Conservation (phyloP, 78 protist genomes). For the Dictyostelium firmibasis region DNA sequence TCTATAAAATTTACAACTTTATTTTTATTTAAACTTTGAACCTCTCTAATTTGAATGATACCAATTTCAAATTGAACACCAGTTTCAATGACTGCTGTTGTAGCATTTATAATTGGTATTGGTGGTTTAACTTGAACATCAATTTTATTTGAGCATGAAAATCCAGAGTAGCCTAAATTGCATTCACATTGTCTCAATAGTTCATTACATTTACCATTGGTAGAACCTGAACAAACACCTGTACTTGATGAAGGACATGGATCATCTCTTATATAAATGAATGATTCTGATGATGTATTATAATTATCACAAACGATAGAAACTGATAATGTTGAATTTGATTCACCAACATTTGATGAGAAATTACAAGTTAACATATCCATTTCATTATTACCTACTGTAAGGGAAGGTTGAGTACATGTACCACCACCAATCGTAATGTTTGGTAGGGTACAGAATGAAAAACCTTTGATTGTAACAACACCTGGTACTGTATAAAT, state of each 20-base stretch:
- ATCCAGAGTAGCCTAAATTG: not conserved
- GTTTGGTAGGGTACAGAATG: not conserved
- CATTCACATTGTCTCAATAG: not conserved
- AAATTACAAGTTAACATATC: not conserved
- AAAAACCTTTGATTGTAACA: not conserved
- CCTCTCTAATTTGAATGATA: not conserved
- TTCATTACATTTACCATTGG: not conserved
- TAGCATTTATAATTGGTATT: not conserved
- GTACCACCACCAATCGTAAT: not conserved
- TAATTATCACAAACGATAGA: not conserved
- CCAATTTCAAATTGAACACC: constrained; percentile 7
- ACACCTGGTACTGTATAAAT: not conserved
- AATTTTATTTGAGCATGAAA: not conserved
- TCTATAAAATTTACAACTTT: not conserved
- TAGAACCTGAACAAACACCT: not conserved
- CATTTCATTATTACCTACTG: not conserved
- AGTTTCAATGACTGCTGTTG: not conserved
- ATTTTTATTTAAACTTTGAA: not conserved
- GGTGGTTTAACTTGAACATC: not conserved
- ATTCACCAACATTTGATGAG: not conserved
- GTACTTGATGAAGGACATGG: not conserved
- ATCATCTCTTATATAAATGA: not conserved
- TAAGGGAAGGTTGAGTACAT: not conserved
- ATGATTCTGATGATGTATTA: not conserved
- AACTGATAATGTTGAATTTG: not conserved